Evolutionary conservation across 73 alveolate genomes (phyloP).

Genomic region (Diophrys appendiculata): DNA sequence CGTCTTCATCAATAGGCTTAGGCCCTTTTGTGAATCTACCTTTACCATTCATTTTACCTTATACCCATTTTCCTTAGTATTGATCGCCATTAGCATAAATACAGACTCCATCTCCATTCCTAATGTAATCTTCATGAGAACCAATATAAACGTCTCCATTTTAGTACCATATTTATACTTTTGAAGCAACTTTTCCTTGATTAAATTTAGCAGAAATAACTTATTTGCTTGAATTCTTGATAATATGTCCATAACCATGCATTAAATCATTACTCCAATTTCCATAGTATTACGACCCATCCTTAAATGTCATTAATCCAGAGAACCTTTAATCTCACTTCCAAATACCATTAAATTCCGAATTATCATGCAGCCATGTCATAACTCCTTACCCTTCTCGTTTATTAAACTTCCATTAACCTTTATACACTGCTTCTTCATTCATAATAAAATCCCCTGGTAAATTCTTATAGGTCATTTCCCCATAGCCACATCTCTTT

Average conservation of each 20-base stretch:
- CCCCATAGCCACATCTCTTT: constrained; percentile 16
- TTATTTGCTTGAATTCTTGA: background rate
- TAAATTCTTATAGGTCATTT: constrained; percentile 13
- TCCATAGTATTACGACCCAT: constrained; percentile 8
- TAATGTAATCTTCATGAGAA: background rate
- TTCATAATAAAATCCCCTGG: background rate
- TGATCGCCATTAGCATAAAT: background rate
- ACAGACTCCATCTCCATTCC: background rate
- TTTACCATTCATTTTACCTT: background rate
- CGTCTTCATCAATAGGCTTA: too few relatives aligned
- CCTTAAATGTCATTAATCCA: constrained; percentile 10
- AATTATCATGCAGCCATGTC: constrained; percentile 11
- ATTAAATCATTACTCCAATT: constrained; percentile 11
- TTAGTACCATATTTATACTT: background rate
- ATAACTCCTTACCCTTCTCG: constrained; percentile 22
- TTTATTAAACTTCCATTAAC: constrained; percentile 5
- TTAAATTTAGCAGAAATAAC: background rate
- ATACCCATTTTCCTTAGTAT: background rate
- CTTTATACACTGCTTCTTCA: constrained; percentile 27
- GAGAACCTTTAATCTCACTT: background rate
- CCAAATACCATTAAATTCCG: constrained; percentile 19
- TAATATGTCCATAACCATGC: constrained; percentile 14
- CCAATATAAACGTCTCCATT: background rate
- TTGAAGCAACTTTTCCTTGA: background rate
- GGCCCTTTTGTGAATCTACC: background rate